Evolutionary conservation across 2,329 filamentous ascomycete genomes (phyloP), one percentile per base, ranked within the genome.

Genomic region (Lachnum nothofagi): DNA sequence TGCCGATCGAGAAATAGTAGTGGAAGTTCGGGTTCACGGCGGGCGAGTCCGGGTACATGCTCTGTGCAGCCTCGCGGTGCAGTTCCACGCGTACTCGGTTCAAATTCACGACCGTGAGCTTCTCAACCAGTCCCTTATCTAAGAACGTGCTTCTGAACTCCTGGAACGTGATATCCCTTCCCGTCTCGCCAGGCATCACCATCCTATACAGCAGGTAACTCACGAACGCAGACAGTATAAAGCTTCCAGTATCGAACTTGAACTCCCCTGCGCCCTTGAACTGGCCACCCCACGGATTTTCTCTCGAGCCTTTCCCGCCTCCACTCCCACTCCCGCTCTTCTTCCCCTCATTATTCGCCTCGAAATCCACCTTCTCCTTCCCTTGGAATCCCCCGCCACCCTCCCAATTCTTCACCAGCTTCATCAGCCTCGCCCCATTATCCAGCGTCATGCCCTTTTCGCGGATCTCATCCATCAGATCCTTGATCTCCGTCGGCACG

Each of bases 1-100:
- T 96, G 43, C 93, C 93, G 63, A 98, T 96, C 49, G 86, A 88
- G 76, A 98, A 97, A 71, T 89, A 91, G 71, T 95, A 96, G 70
- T 81, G 78, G 72, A 90, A 88, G 61, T 82, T 81, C 17, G 79
- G 76, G 58, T 83, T 80, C 22, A 75, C 74, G 16, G 84, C 85
- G 6, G 79, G 78, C 20, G 85, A 87, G 49, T 91, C 88, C 2
- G 88, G 86, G 62, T 91, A 90, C 69, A 86, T 79, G 42, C 79
- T 71, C 41, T 79, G 76, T 31, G 86, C 78, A 25, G 84, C 86
- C 58, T 91, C 84, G 42, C 86, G 83, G 66, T 94, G 83, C 42
- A 93, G 75, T 57, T 88, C 80, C 25, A 96, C 88, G 46, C 86
- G 81, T 39, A 97, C 93, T 53, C 80, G 80, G 61, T 81, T 83